Conservation (phyloP, 2,329 filamentous ascomycete genomes). For the Hypoxylon sp. region DNA sequence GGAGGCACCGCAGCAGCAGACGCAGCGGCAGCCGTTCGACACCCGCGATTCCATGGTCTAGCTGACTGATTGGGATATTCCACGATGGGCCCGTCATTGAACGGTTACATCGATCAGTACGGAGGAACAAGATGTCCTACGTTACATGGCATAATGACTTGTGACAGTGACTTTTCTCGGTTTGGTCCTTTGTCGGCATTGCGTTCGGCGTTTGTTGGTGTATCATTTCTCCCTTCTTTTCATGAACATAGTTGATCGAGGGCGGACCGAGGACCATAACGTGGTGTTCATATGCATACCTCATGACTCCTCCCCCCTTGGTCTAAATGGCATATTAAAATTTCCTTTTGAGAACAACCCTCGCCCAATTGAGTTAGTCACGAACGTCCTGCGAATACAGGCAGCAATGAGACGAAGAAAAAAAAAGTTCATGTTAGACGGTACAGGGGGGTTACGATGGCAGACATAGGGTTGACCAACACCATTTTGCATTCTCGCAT, state of each 20-base stretch:
- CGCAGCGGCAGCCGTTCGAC: conserved; percentile 40
- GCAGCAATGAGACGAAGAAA: conserved; percentile 12
- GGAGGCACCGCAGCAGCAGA: conserved; percentile 41
- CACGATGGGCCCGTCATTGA: conserved; percentile 46
- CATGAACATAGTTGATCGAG: conserved; percentile 49
- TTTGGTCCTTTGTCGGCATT: conserved; percentile 53
- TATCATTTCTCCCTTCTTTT: conserved; percentile 41
- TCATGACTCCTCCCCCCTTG: conserved; percentile 2
- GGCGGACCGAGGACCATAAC: background rate
- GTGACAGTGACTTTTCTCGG: conserved; percentile 44
- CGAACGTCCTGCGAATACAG: conserved; percentile 16
- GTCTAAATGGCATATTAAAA: conserved; percentile 21
- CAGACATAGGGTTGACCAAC: conserved; percentile 32
- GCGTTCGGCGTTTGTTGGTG: conserved; percentile 54
- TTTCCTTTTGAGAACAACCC: conserved; percentile 9
- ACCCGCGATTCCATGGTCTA: conserved; percentile 53
- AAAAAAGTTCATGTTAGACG: conserved; percentile 36
- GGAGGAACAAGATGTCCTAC: conserved; percentile 40
- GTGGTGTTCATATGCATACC: background rate
- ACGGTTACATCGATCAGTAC: conserved; percentile 43
- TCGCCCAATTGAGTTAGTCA: conserved; percentile 7
- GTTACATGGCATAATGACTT: conserved; percentile 49
- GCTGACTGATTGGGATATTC: conserved; percentile 36
- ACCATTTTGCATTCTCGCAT: conserved; percentile 39
- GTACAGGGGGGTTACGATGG: conserved; percentile 34